These are phyloP conservation scores for Closterium sp. DNA, from an alignment of 139 green algal genomes.

Conservation along the genomic window DNA sequence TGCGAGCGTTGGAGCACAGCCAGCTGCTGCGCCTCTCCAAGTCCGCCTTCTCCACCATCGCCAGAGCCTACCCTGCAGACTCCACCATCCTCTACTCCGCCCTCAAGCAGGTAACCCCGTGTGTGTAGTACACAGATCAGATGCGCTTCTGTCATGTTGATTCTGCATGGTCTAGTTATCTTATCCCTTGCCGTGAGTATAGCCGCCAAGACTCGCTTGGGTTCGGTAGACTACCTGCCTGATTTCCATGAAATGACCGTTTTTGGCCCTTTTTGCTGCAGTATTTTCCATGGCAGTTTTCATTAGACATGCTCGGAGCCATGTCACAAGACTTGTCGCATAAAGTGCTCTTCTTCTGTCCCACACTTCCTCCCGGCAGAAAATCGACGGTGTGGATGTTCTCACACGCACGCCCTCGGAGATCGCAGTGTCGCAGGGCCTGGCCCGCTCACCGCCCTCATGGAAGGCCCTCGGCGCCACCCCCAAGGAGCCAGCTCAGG, in stretches of 20 bases:
- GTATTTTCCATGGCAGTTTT: too few relatives aligned
- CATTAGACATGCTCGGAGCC: too few relatives aligned
- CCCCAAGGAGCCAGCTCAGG: not conserved
- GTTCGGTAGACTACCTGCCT: too few relatives aligned
- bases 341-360: too few relatives aligned
- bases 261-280: too few relatives aligned
- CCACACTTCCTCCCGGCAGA: not conserved
- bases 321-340: too few relatives aligned
- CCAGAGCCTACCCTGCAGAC: slow-evolving; percentile 3
- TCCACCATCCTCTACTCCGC: not conserved
- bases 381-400: not conserved
- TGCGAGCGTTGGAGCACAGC: slow-evolving; percentile 6
- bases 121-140: too few relatives aligned
- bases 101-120: slow-evolving; percentile 12
- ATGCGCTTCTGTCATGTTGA: too few relatives aligned
- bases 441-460: not conserved
- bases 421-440: not conserved
- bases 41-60: slow-evolving; percentile 7
- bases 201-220: too few relatives aligned
- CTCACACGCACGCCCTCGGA: not conserved
- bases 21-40: slow-evolving; percentile 22
- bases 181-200: too few relatives aligned
- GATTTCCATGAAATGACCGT: too few relatives aligned
- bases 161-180: too few relatives aligned
- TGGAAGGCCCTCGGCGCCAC: not conserved